Evolutionary conservation across 176 grass and related monocot species (phyloP).

Genomic region (Aegilops tauschii): DNA sequence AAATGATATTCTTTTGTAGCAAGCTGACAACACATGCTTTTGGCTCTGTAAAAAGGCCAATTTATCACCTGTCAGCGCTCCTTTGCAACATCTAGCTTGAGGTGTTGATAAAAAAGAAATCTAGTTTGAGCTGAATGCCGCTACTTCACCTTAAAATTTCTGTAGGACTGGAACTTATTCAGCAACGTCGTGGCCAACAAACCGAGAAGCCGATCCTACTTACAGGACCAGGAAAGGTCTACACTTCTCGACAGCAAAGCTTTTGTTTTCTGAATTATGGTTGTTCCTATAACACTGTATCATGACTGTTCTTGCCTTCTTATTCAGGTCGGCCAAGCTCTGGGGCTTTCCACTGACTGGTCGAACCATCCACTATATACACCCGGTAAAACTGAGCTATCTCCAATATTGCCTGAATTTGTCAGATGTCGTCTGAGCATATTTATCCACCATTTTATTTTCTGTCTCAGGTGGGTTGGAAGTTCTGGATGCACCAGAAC

Average conservation of each 20-base stretch:
- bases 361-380: slow-evolving; percentile 79
- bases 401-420: not conserved
- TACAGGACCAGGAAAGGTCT: slow-evolving; percentile 90
- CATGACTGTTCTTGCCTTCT: not conserved
- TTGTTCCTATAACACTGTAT: not conserved
- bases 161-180: slow-evolving; percentile 69
- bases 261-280: not conserved
- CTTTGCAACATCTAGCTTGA: slow-evolving; percentile 10
- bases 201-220: slow-evolving; percentile 84
- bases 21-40: not conserved
- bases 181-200: slow-evolving; percentile 66
- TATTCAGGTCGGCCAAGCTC: slow-evolving; percentile 84
- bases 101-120: not conserved
- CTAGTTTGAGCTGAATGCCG: not conserved
- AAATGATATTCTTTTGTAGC: not conserved
- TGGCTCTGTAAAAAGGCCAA: not conserved
- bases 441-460: not conserved
- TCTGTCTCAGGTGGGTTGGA: slow-evolving; percentile 67
- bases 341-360: slow-evolving; percentile 89
- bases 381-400: slow-evolving; percentile 43
- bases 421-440: not conserved
- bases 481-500: slow-evolving; percentile 67
- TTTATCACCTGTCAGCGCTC: not conserved
- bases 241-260: not conserved
- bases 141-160: not conserved